Evolutionary conservation across 495 filamentous ascomycete species (phyloP), one percentile per base, ranked within the genome.

Genomic region (Penicillium parvum): DNA sequence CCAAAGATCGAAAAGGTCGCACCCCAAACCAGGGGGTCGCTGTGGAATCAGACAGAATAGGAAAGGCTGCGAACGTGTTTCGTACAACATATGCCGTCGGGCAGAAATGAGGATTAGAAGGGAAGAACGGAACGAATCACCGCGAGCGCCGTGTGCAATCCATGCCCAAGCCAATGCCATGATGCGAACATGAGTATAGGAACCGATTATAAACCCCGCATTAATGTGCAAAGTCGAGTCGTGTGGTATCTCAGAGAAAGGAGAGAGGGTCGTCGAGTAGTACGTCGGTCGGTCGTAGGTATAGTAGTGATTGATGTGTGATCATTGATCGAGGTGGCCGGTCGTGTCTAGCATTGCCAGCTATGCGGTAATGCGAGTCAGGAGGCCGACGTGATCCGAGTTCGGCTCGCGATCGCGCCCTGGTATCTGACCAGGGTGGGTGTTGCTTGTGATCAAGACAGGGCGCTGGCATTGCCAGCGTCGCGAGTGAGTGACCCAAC

Each of bases 141-240:
- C 47, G 43, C 36, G 17, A 37, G 43, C 56, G 57, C 53, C 57
- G 43, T 53, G 43, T 43, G 49, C 41, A 34, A 55, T n/a, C 26
- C 20, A 50, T 52, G 43, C 54, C 46, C 40, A 47, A 45, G 35
- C 17, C 30, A 42, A 37, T 39, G 30, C 42, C 37, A 53, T 45
- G 40, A 56, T 54, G 50, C 41, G 20, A 56, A 26, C n/a, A n/a
- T n/a, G n/a, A 38, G 28, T 22, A 9, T 25, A 29, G 29, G 29
- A 33, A 10, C 34, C 22, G 25, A 9, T 33, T 32, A 8, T 19
- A 7, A 43, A 22, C 18, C 26, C 39, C 39, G 22, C 35, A 32
- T 43, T 36, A 40, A 37, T 7, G 23, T 23, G 39, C 28, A 47
- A 42, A 28, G 42, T 18, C 36, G 34, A 30, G 23, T 37, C 29